Base-by-base conservation (phyloP, 2,329 filamentous ascomycete species). In the Colletotrichum higginsianum region DNA sequence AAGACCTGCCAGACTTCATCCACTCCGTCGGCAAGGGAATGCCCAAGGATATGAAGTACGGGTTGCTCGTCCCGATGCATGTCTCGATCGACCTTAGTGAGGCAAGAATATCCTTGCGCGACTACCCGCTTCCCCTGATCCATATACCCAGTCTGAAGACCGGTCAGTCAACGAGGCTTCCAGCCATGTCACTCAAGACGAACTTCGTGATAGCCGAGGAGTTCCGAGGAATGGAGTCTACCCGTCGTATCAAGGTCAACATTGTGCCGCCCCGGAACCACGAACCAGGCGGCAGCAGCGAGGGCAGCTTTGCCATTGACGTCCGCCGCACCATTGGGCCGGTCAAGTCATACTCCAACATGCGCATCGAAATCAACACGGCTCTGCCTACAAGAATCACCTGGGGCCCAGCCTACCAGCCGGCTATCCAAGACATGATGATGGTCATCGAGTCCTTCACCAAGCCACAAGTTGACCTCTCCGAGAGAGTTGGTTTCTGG, bases 341-440 rank as follows among this genome's bases (percentile, higher is more conserved):
- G 0, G 94, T 99, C 74, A 99, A 99, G 83, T 97, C 95, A 0
- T 99, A 96, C 79, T 98, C 96, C 0, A 93, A 98, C 78, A 95
- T 98, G 81, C 90, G 89, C 44, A 88, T 99, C 76, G 94, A 98
- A 74, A 95, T 99, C 81, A 98, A 98, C 80, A 98, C 96, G 2
- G 93, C 92, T 65, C 90, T 96, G 70, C 94, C 97, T 2, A 99
- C 96, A 0, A 91, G 94, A 55, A 96, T 99, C 64, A 98, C 96
- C 0, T 99, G 96, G 97, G 95, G 95, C 9, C 95, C 96, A 56
- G 98, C 95, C 2, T 99, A 98, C 78, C 97, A 99, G 78, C 96
- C 97, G 38, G 96, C 96, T 1, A 96, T 99, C 60, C 96, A 99
- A 80, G 97, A 99, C 79, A 98, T 98, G 93, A 99, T 99, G 96